Evolutionary conservation across 2,329 filamentous ascomycete species (phyloP).

Genomic region (Rhynchosporium agropyri): DNA sequence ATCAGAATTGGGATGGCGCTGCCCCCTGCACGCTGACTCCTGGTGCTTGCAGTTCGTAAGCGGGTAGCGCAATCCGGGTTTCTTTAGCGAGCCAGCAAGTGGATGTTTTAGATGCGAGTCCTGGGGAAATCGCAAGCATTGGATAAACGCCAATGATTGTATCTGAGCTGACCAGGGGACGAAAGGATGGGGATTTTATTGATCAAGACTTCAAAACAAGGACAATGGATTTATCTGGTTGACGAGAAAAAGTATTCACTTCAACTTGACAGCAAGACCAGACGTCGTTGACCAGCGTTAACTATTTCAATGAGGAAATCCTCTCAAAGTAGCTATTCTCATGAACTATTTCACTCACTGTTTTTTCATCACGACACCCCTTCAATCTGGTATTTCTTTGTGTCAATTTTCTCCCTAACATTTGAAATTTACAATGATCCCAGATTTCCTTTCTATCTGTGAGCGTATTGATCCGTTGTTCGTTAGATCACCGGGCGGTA

Average conservation of each 20-base stretch:
- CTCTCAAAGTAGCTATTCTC: background rate
- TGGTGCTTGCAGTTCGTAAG: constrained; percentile 3
- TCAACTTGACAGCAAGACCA: background rate
- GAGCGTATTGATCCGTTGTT: no score
- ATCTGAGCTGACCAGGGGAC: constrained; percentile 8
- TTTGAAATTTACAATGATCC: no score
- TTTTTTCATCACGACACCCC: no score
- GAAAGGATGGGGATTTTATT: constrained; percentile 2
- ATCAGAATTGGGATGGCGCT: constrained; percentile 18
- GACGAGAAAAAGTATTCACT: background rate
- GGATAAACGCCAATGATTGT: constrained; percentile 3
- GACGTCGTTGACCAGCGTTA: background rate
- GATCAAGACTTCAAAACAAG: background rate
- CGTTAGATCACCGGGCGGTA: no score
- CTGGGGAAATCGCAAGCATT: constrained; percentile 16
- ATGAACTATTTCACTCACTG: background rate
- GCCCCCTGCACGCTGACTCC: constrained; percentile 9
- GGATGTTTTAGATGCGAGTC: constrained; percentile 4
- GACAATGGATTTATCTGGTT: constrained; percentile 1
- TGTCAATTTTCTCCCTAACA: no score
- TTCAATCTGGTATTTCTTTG: background rate
- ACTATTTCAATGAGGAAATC: background rate
- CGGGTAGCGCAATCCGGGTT: constrained; percentile 4
- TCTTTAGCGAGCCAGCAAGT: constrained; percentile 8
- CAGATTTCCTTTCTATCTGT: no score